A percentile compares a stretch with the other conserved stretches of the same genome.
phyloP scores from a whole-genome alignment of 2,329 filamentous ascomycete species.

The Lasiodiplodia gonubiensis region DNA sequence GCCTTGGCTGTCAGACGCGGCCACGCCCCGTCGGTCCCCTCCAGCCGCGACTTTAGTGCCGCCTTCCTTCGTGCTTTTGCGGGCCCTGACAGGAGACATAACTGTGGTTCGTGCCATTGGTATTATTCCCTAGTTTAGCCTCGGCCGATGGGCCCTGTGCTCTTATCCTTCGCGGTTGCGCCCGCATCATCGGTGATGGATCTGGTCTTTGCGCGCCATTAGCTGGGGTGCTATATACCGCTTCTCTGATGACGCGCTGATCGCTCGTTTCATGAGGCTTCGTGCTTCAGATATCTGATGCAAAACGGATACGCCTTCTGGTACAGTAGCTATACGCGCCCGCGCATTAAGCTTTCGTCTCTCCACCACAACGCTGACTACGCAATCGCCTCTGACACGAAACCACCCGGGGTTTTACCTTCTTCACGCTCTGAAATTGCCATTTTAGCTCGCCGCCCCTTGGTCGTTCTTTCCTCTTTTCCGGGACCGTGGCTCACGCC shows the following conservation, averaged over 20 bases:
- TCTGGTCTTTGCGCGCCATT: background rate
- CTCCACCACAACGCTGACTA: background rate
- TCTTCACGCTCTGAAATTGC: background rate
- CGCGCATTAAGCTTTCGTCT: too few species aligned
- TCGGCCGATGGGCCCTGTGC: background rate
- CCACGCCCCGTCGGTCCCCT: background rate
- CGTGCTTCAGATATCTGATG: conserved; percentile 8
- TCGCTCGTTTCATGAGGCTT: conserved; percentile 5
- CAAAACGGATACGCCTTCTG: background rate
- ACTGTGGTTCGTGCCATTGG: background rate
- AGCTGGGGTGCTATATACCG: background rate
- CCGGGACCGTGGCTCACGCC: background rate
- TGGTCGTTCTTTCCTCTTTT: background rate
- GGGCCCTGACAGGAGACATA: background rate
- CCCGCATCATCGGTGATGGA: background rate
- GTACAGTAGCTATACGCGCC: background rate
- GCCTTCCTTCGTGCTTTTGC: background rate
- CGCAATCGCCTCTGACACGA: background rate
- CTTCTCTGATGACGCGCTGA: conserved; percentile 6
- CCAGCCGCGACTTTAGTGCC: background rate
- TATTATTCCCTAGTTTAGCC: conserved; percentile 19
- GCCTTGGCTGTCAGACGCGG: background rate
- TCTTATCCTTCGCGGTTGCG: background rate
- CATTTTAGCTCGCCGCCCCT: background rate
- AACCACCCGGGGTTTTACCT: conserved; percentile 16